Evolutionary conservation across 805 yeast genomes (phyloP), one percentile per base, ranked within the genome.

Genomic region (Wickerhamiella allomyrinae): DNA sequence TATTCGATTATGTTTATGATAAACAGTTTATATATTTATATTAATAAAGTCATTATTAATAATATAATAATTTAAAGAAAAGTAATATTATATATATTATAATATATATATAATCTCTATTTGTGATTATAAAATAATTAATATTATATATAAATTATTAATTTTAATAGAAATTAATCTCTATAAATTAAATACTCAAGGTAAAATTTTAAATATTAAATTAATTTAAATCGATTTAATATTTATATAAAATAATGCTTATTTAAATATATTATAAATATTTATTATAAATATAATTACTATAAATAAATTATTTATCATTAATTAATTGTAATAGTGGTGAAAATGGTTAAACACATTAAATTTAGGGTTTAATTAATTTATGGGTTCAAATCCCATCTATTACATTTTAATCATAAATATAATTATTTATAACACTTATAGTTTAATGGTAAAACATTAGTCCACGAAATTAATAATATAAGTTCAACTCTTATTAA

Each of bases 401-500:
- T 17, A 19, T 33, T 33, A 15, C 10, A 33, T 10, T 9, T 17
- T 17, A 17, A 5, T 17, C 14, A 11, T 7, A 7, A 6, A 7
- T 27, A 7, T 5, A 27, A 13, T 17, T 17, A 33, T 6, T 17
- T 6, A 33, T 33, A 19, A 15, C 33, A 27, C 31, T 24, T 17
- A 37, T 37, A 37, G 31, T 37, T 37, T 37, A 37, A 37, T 37
- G 40, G 40, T 37, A 37, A 25, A 37, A 37, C 31, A 25, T 25
- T 25, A 19, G 29, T 37, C 23, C 22, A 27, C 33, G 40, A 19
- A 15, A 37, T 20, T 19, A 17, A 25, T 9, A 25, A 37, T 37
- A 15, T 25, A 27, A 25, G 40, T 37, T 37, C 40, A 20, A 37
- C 20, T 37, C 40, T 25, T 27, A 25, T 15, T 37, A 11, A 24